Conservation (phyloP, 805 yeast genomes). For the Saccharomyces eubayanus region DNA sequence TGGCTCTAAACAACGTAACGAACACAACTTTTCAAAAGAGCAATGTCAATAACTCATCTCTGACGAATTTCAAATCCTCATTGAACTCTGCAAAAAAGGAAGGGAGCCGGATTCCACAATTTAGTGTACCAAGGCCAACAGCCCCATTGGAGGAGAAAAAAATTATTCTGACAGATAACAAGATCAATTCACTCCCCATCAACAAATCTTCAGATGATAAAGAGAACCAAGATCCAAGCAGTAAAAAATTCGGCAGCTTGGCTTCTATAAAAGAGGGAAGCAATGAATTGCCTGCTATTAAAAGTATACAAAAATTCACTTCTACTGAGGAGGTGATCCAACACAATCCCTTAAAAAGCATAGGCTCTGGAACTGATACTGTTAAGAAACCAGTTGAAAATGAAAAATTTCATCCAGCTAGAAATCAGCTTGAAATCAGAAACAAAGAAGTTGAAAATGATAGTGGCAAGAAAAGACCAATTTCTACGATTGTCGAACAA, state of each 20-base stretch:
- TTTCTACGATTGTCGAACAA: slow-evolving; percentile 29
- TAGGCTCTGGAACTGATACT: neutral
- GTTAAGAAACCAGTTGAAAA: neutral
- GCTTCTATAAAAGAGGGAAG: neutral
- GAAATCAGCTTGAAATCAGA: neutral
- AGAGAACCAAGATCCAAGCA: slow-evolving; percentile 22
- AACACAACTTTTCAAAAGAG: slow-evolving; percentile 16
- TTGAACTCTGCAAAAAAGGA: slow-evolving; percentile 14
- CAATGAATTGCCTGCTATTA: neutral
- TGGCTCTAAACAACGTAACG: slow-evolving; percentile 31
- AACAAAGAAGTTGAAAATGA: slow-evolving; percentile 7
- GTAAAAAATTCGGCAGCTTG: neutral
- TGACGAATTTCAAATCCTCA: slow-evolving; percentile 15
- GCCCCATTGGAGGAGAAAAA: neutral
- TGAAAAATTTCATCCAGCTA: neutral
- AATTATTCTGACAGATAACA: neutral
- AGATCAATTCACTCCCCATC: neutral
- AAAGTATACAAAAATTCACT: slow-evolving; percentile 2
- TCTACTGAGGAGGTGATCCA: neutral
- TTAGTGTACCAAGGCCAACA: slow-evolving; percentile 2
- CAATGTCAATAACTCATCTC: slow-evolving; percentile 5
- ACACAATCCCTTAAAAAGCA: neutral
- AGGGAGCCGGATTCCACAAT: slow-evolving; percentile 12
- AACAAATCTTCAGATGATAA: slow-evolving; percentile 13
- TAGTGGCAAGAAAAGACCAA: slow-evolving; percentile 29